Evolutionary conservation across 2,329 filamentous ascomycete genomes (phyloP), one percentile per base, ranked within the genome.

Genomic region (Didymosphaeria variabile): DNA sequence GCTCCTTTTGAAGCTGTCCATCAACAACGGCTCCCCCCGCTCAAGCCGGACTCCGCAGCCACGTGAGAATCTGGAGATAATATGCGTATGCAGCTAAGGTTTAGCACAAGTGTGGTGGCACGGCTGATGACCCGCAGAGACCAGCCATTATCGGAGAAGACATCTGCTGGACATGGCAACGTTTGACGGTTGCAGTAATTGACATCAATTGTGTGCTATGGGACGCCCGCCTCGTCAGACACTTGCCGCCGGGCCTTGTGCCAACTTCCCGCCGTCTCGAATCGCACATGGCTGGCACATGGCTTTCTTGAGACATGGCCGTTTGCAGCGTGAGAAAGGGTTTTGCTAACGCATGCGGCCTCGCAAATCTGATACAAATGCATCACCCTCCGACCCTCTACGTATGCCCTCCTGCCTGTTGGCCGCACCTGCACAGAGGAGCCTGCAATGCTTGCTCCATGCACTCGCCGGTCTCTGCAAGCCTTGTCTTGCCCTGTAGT

Each of bases 51-150:
- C 49, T 38, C 49, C 19, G n/a, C 49, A 21, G 47, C 12, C 47
- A 12, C 4, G 29, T 10, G 32, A 26, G 32, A 40, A 19, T 42
- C 36, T 36, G 21, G 23, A 55, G 17, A 55, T 45, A n/a, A 29
- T 17, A 55, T 55, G 52, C 53, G 42, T 17, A 19, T 55, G 53
- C 53, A 55, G 53, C 53, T 46, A 55, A 26, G 8, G 51, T 54
- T 42, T 54, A 19, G 51, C 51, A 54, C 44, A 29, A n/a, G n/a
- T n/a, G n/a, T 6, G 4, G 38, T 31, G 21, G 23, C 38, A 54
- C 51, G 31, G 23, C 36, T 23, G 31, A 21, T 36, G 34, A 44
- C 13, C 21, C 15, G 17, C 21, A 29, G 26, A 29, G 6, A 6
- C 26, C 26, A 29, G 26, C 26, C 26, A 6, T n/a, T n/a, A n/a